A percentile compares a stretch with the other conserved stretches of the same genome.
Conservation (phyloP, 768 basidiomycete species). For the Flagelloscypha sp. region DNA sequence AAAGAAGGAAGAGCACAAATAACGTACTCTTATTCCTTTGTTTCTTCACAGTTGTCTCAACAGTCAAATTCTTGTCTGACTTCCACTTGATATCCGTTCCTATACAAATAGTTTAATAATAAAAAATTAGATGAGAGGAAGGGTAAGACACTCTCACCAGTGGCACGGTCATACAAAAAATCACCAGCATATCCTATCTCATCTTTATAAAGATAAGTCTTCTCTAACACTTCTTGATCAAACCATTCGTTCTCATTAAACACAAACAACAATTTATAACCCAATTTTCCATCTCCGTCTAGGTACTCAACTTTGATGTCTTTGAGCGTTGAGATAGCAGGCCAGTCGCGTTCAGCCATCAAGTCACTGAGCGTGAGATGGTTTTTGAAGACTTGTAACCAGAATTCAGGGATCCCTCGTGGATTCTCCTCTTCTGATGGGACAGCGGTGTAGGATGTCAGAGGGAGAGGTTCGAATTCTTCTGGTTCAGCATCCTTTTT, state of each 20-base stretch:
- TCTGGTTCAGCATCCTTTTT: conserved; percentile 65
- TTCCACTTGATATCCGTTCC: conserved; percentile 97
- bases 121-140: too few species aligned
- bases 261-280: conserved; percentile 83
- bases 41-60: conserved; percentile 97
- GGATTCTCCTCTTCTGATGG: conserved; percentile 21
- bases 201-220: conserved; percentile 91
- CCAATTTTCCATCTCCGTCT: conserved; percentile 49
- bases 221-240: conserved; percentile 72
- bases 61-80: conserved; percentile 95
- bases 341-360: conserved; percentile 89
- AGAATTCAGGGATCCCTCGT: conserved; percentile 84
- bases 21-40: conserved; percentile 94
- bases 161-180: conserved; percentile 91
- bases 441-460: conserved; percentile 35
- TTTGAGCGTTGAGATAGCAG: conserved; percentile 71
- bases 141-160: too few species aligned
- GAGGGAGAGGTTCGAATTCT: conserved; percentile 54
- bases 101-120: too few species aligned
- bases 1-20: neutral
- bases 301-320: conserved; percentile 82
- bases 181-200: conserved; percentile 95
- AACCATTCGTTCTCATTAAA: conserved; percentile 86
- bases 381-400: conserved; percentile 93
- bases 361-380: conserved; percentile 79